Evolutionary conservation across 257 asterid species (phyloP), one percentile per base, ranked within the genome.

Genomic region (Thymus mandschuricus): DNA sequence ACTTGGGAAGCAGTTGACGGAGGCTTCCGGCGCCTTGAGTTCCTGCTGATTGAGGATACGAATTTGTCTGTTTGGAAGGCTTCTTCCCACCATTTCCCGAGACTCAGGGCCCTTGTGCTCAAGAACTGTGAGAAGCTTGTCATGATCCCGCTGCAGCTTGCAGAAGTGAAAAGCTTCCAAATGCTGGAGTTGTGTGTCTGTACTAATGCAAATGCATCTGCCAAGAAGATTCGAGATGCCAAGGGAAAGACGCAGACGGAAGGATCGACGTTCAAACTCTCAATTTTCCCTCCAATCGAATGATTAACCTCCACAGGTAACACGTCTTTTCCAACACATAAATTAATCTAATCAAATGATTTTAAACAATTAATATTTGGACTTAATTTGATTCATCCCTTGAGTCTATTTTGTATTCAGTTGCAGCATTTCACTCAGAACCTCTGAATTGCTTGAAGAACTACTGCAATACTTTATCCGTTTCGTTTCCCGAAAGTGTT

Each of bases 211-310:
- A 34, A 46, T 8, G 49, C 49, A 6, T 66, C 60, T 33, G 71
- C 71, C 60, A 15, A 2, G 21, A 33, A 8, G 1, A 62, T 45
- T 21, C 7, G 12, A 57, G n/a, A 43, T 8, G 48, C 8, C 3
- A 62, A 38, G 68, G 13, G n/a, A 9, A 2, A 41, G 54, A 5
- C 31, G 10, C 46, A 50, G 2, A 30, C 33, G 11, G n/a, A 34
- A 6, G 46, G 46, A 27, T 7, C 31, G 6, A 45, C 12, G n/a
- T 66, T 66, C 46, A 33, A 31, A 11, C 35, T 66, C 61, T 31
- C 60, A 9, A 35, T 66, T 51, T 50, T 66, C 8, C 71, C 71
- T n/a, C 71, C 71, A 10, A 35, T 0, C 9, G 45, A 65, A 15
- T 60, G 66, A 38, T 48, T 4, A n/a, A n/a, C n/a, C 66, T 35